Evolutionary conservation across 495 filamentous ascomycete species (phyloP).

Genomic region (Filosporella fistucella): DNA sequence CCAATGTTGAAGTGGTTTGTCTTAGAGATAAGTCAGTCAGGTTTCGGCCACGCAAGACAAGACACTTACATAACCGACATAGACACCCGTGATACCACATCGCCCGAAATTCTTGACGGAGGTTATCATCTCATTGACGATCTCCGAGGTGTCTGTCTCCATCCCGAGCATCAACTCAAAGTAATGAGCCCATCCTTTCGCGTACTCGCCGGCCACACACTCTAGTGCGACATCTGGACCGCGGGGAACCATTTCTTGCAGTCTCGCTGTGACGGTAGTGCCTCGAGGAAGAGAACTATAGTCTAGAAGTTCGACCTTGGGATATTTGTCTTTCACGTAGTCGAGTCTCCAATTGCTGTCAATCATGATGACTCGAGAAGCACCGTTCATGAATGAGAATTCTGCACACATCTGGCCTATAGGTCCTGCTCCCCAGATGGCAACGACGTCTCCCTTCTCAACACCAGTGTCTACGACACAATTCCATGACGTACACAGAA

Average conservation of each 20-base stretch:
- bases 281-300: conserved; percentile 46
- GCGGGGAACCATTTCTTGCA: conserved; percentile 67
- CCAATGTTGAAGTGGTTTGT: conserved; percentile 43
- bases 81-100: conserved; percentile 75
- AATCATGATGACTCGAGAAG: conserved; percentile 72
- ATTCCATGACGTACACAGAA: conserved; percentile 75
- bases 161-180: conserved; percentile 67
- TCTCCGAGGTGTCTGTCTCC: conserved; percentile 84
- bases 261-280: conserved; percentile 58
- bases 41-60: neutral
- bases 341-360: conserved; percentile 76
- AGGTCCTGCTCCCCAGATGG: conserved; percentile 70
- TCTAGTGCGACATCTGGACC: conserved; percentile 80
- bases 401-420: conserved; percentile 80
- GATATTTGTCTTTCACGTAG: conserved; percentile 58
- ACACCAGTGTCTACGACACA: conserved; percentile 81
- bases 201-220: conserved; percentile 78
- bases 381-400: conserved; percentile 69
- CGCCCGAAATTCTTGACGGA: conserved; percentile 71
- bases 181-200: conserved; percentile 43
- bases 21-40: neutral
- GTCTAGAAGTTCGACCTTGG: conserved; percentile 56
- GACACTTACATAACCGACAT: conserved; percentile 69
- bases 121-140: conserved; percentile 84
- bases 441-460: conserved; percentile 71